Base-by-base conservation (phyloP, 768 basidiomycete species). In the Auriscalpium orientale region DNA sequence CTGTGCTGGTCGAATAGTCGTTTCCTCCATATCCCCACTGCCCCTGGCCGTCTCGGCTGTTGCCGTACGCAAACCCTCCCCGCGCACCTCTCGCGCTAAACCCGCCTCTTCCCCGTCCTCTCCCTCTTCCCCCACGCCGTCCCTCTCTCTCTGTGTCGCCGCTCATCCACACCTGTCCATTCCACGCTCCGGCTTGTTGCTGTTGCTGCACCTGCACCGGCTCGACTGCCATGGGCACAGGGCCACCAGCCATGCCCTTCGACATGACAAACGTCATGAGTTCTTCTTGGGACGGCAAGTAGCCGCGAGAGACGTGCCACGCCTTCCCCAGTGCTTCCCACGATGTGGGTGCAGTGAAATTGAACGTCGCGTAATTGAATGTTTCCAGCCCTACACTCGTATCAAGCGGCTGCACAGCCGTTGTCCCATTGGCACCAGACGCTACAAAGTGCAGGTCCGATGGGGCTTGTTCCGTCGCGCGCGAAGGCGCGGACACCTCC, bases 271-370 rank as follows among this genome's bases (percentile, higher is more conserved):
- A 87, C 68, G 83, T 78, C 83, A 89, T 83, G 62, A 91, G 78
- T 64, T 91, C 79, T 64, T 89, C 84, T 64, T 85, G 83, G 55
- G 86, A 78, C 33, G 90, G 90, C 61, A 74, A 49, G 64, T 79
- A 77, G 44, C 88, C 86, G 68, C 87, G 71, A 52, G 87, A 84
- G 55, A 76, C 74, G 66, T 77, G 71, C 88, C 87, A 92, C 76
- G 89, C 83, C 66, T 81, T 82, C 67, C 86, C 87, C 57, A 94
- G 79, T 55, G 80, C 78, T 74, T 86, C 83, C 91, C 91, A 94
- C 68, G 87, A 84, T 52, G 79, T 69, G 53, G 91, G 79, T 46
- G 79, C 76, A 33, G 84, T 84, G 54, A 82, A 83, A 75, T 91
- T 80, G 79, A 93, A 93, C 48, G 79, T 76, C 59, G 78, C 65